phyloP scores from a whole-genome alignment of 345 rosid species.

The Bretschneidera sinensis region DNA sequence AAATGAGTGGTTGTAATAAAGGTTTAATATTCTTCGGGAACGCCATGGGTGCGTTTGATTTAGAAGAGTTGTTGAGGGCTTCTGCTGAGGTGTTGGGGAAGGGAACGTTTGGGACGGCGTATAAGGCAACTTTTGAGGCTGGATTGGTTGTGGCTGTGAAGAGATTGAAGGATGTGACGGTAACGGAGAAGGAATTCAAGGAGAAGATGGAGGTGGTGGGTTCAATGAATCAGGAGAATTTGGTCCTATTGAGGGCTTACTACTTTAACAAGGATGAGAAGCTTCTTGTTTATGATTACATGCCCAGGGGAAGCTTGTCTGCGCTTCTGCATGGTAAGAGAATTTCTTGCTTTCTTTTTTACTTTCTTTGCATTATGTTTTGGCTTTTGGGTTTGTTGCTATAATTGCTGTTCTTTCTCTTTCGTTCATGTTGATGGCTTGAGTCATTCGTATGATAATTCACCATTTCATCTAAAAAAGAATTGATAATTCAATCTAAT shows the following conservation, averaged over 20 bases:
- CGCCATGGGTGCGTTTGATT: slow-evolving; percentile 45
- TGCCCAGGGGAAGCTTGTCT: slow-evolving; percentile 75
- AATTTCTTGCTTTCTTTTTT: neutral
- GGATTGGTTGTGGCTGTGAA: slow-evolving; percentile 83
- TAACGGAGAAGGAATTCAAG: slow-evolving; percentile 60
- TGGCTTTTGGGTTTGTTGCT: neutral
- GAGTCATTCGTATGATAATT: too few relatives aligned
- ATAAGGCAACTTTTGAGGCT: slow-evolving; percentile 70
- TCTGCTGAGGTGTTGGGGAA: slow-evolving; percentile 95
- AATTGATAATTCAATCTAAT: neutral
- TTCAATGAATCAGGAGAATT: slow-evolving; percentile 57
- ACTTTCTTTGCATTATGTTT: slow-evolving; percentile 9
- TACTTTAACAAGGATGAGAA: slow-evolving; percentile 58
- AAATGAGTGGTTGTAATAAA: slow-evolving; percentile 31
- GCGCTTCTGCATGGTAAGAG: slow-evolving; percentile 61
- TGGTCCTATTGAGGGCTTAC: slow-evolving; percentile 56
- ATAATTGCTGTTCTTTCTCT: slow-evolving; percentile 5
- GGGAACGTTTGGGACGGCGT: slow-evolving; percentile 84
- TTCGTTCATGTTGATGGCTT: neutral
- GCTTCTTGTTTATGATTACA: slow-evolving; percentile 61
- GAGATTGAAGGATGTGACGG: slow-evolving; percentile 73
- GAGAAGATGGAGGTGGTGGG: slow-evolving; percentile 72
- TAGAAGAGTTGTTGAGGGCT: slow-evolving; percentile 83
- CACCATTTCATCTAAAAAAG: neutral
- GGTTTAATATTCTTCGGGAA: slow-evolving; percentile 71